Evolutionary conservation across 75 land plant species (phyloP), one percentile per base, ranked within the genome.

Genomic region (Cryptomeria japonica): DNA sequence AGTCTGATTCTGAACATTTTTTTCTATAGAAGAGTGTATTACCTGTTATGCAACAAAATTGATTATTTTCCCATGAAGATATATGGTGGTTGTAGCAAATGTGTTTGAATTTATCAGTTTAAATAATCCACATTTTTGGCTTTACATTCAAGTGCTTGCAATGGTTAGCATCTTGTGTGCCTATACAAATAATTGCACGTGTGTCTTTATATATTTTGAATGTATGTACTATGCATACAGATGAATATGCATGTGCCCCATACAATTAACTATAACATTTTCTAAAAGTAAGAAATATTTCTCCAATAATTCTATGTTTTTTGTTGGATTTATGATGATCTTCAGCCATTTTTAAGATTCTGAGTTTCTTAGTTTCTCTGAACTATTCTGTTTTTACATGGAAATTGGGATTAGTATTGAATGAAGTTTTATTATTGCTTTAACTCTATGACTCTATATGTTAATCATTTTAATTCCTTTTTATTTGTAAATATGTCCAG

Each of bases 401-500:
- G 46, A 41, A 18, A n/a, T 46, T 6, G n/a, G 51, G 47, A 82
- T 46, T n/a, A 46, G 0, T 44, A 41, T 12, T 28, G 2, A 41
- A 82, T 46, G 14, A 44, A 41, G 46, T 12, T 13, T 82, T 82
- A 46, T 73, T 31, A 22, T 79, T 39, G 9, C 51, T 64, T 85
- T 31, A 51, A 34, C 3, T 47, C 70, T 85, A 9, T 80, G 47
- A 9, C 41, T 19, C 85, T 42, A 86, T 31, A 56, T 79, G 44
- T 41, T 86, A 10, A 34, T 42, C n/a, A 28, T 82, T 82, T 25
- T 82, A 32, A 2, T 32, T 46, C 34, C 70, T 2, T 82, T 82
- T 82, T 82, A 12, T n/a, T 42, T 25, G 31, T 13, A 82, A 44
- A 51, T 55, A 37, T 36, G 4, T 84, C 41, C 90, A 97, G 99